phyloP scores from a whole-genome alignment of 2,329 filamentous ascomycete genomes.

The Aspergillus caelatus region DNA sequence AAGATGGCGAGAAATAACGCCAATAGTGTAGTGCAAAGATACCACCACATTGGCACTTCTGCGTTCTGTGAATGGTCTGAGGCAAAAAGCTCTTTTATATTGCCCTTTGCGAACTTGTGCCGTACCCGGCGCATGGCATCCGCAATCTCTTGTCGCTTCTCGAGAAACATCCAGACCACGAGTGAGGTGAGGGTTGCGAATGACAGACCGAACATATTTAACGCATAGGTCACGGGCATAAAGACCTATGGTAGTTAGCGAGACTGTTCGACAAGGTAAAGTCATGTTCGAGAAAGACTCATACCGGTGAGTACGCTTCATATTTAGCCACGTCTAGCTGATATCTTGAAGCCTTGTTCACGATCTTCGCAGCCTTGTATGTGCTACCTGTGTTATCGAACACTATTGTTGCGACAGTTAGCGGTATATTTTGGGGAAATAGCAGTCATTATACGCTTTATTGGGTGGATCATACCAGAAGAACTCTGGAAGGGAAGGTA shows the following conservation, averaged over 20 bases:
- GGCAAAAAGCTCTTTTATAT: background rate
- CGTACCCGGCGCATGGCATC: constrained; percentile 9
- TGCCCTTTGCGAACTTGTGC: background rate
- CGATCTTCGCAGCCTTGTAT: constrained; percentile 66
- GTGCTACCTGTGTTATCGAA: constrained; percentile 68
- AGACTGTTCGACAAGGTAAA: constrained; percentile 46
- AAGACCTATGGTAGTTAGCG: constrained; percentile 19
- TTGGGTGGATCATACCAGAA: constrained; percentile 17
- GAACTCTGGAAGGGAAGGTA: constrained; percentile 61
- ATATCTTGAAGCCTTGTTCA: constrained; percentile 57
- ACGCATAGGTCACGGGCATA: constrained; percentile 30
- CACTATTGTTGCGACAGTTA: too few species aligned
- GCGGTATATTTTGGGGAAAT: too few species aligned
- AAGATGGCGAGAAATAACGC: constrained; percentile 29
- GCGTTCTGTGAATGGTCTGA: background rate
- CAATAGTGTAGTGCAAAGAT: constrained; percentile 16
- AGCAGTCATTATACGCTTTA: background rate
- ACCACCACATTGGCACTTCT: constrained; percentile 29
- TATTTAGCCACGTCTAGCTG: constrained; percentile 66
- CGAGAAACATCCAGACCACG: constrained; percentile 29
- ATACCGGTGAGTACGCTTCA: constrained; percentile 63
- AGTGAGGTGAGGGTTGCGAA: constrained; percentile 65
- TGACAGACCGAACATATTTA: constrained; percentile 56
- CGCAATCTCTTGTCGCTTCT: constrained; percentile 23
- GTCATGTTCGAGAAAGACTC: constrained; percentile 52